Base-by-base conservation (phyloP, 2,329 filamentous ascomycete genomes). In the Trichoderma gracile region DNA sequence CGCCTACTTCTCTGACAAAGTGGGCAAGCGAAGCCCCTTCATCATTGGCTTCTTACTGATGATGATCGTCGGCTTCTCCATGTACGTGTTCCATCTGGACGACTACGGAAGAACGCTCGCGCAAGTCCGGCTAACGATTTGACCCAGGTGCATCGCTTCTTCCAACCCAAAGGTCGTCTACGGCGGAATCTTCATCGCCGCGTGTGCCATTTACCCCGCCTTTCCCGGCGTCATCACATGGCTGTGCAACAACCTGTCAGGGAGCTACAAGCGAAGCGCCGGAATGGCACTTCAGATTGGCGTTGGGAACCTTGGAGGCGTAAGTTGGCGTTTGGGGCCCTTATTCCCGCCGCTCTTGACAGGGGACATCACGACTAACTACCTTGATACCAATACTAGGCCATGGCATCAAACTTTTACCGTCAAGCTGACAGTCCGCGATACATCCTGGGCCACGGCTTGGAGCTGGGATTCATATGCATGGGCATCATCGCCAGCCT, bases 171-270 rank as follows among this genome's bases (percentile, higher is more conserved):
- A 79, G 1, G 86, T 87, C 0, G 81, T 86, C 12, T 96, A 96
- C 69, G 89, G 85, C 0, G 92, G 89, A 0, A 88, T 89, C 0
- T 96, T 93, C 75, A 78, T 96, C 0, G 89, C 86, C 0, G 89
- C 91, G 0, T 83, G 91, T 64, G 89, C 90, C 2, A 93, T 95
- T 63, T 95, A 94, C 69, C 91, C 92, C 0, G 87, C 86, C 30
- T 90, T 95, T 64, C 80, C 91, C 0, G 93, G 93, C 60, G 89
- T 89, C 0, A 89, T 96, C 57, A 82, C 89, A 0, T 96, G 92
- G 92, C 79, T 88, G 0, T 84, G 85, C 40, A 96, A 95, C 74
- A 96, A 96, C 66, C 82, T 90, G 12, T 87, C 93, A 63, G 81
- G 81, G 0, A 80, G 78, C 52, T 82, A 82, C 74, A 96, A 96